These are phyloP conservation scores for Fusarium sp. DNA, from an alignment of 2,329 filamentous ascomycete genomes.

Conservation along the genomic window DNA sequence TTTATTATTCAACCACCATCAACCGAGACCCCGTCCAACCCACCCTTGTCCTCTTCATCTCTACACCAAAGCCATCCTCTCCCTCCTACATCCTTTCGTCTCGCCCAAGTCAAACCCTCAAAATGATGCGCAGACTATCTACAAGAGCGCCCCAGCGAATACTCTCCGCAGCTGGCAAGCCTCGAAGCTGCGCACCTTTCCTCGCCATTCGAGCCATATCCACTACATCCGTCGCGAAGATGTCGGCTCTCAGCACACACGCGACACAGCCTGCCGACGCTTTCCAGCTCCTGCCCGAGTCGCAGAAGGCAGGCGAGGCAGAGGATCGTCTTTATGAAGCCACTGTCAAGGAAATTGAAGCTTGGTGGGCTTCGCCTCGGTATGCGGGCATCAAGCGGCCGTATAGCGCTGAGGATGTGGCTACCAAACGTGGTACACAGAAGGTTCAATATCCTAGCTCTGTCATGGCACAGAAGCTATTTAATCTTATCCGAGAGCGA, in stretches of 20 bases:
- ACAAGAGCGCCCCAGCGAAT: conserved; percentile 51
- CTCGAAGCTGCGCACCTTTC: conserved; percentile 37
- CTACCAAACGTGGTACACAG: conserved; percentile 90
- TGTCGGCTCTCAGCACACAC: conserved; percentile 52
- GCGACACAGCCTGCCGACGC: conserved; percentile 71
- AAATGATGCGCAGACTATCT: conserved; percentile 54
- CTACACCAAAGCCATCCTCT: background rate
- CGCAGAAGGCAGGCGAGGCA: conserved; percentile 80
- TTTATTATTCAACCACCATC: conserved; percentile 44
- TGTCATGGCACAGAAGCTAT: conserved; percentile 94
- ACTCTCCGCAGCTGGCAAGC: conserved; percentile 36
- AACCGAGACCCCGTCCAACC: conserved; percentile 32
- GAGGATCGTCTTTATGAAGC: conserved; percentile 89
- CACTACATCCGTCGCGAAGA: conserved; percentile 47
- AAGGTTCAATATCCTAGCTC: conserved; percentile 92
- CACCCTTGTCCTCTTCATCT: conserved; percentile 6
- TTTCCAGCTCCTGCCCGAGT: conserved; percentile 86
- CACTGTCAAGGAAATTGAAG: conserved; percentile 85
- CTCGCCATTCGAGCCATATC: conserved; percentile 51
- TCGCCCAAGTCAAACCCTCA: conserved; percentile 9
- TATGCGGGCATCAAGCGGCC: conserved; percentile 92
- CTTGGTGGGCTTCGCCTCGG: conserved; percentile 90
- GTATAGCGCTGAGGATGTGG: conserved; percentile 90
- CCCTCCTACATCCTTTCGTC: background rate
- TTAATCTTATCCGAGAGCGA: conserved; percentile 86